Evolutionary conservation across 352 stramenopile species (phyloP).

Genomic region (Aphanomyces astaci): DNA sequence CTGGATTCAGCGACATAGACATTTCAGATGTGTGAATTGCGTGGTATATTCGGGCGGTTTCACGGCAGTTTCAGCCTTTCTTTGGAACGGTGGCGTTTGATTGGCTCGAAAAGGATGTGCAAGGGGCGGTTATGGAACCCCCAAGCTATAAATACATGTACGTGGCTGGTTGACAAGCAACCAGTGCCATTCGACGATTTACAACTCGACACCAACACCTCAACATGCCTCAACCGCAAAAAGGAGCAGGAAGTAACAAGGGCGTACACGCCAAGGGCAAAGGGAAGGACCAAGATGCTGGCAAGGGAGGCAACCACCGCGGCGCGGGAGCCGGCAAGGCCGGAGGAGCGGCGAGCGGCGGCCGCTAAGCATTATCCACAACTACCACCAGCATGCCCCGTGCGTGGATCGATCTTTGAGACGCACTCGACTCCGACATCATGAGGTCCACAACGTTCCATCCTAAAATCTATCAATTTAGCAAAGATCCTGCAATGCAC

Average conservation of each 20-base stretch:
- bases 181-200: background rate
- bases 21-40: no score
- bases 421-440: no score
- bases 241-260: slow-evolving; percentile 1
- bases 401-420: no score
- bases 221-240: slow-evolving; percentile 9
- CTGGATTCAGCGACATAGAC: no score
- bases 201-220: background rate
- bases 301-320: slow-evolving; percentile 1
- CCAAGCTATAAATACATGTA: background rate
- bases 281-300: background rate
- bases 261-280: slow-evolving; percentile 3
- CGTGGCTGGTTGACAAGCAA: background rate
- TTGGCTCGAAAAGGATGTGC: background rate
- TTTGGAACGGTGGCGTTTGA: background rate
- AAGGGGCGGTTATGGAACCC: background rate
- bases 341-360: background rate
- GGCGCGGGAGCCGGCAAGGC: background rate
- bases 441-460: no score
- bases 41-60: no score
- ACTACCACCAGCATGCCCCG: no score
- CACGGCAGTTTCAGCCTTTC: background rate
- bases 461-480: no score
- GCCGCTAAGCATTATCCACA: background rate
- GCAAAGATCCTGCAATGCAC: no score